Percentiles rank a stretch among this genome's conserved stretches.
These are phyloP conservation scores for Phytophthora meadii DNA, from an alignment of 352 stramenopile species.

Conservation along the genomic window DNA sequence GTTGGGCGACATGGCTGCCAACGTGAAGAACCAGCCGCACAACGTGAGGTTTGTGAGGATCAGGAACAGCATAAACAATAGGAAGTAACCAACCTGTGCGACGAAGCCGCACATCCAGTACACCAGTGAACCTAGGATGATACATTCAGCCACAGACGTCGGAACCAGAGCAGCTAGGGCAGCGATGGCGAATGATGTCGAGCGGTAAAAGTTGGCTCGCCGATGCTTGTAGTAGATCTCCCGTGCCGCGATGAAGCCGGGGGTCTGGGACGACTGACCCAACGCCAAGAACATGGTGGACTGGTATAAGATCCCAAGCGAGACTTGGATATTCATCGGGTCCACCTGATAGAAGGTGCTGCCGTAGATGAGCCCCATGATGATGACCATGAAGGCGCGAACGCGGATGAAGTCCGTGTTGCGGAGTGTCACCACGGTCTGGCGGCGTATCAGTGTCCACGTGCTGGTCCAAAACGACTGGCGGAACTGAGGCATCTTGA, in stretches of 20 bases:
- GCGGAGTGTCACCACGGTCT: conserved; percentile 52
- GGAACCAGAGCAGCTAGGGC: conserved; percentile 19
- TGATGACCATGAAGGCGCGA: conserved; percentile 25
- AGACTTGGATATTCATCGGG: conserved; percentile 19
- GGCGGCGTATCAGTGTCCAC: conserved; percentile 39
- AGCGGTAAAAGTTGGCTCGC: conserved; percentile 86
- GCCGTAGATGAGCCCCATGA: conserved; percentile 39
- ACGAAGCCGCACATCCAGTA: conserved; percentile 90
- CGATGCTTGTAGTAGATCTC: conserved; percentile 78
- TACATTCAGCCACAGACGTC: conserved; percentile 47
- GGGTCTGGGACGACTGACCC: conserved; percentile 60
- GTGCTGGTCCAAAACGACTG: conserved; percentile 61
- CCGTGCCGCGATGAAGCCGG: conserved; percentile 57
- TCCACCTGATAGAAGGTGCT: conserved; percentile 39
- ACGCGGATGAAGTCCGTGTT: conserved; percentile 31
- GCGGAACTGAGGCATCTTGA: conserved; percentile 43
- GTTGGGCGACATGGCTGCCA: conserved; percentile 33
- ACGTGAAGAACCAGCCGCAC: conserved; percentile 34
- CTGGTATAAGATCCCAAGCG: conserved; percentile 73
- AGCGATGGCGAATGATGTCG: conserved; percentile 63
- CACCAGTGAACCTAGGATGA: conserved; percentile 80
- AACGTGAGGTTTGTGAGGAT: conserved; percentile 27
- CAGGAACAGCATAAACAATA: conserved; percentile 20
- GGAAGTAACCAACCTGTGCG: conserved; percentile 8
- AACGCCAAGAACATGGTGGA: conserved; percentile 69